Conservation (phyloP, 2,329 filamentous ascomycete species). For the Fusarium kyushuense region DNA sequence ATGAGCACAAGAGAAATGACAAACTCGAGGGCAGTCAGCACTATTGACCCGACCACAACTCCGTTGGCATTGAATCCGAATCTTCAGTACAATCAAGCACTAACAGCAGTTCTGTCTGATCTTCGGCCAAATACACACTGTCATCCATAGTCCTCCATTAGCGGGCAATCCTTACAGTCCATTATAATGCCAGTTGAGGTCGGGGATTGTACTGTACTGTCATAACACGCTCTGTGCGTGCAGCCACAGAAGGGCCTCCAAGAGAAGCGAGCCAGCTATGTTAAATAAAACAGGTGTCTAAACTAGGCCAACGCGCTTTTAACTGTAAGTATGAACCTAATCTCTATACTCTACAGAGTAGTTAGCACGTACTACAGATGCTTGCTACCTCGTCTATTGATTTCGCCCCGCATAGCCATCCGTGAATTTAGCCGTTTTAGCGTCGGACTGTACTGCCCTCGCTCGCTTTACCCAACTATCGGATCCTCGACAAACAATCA, state of each 20-base stretch:
- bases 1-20: conserved; percentile 32
- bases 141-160: neutral
- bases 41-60: conserved; percentile 22
- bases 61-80: conserved; percentile 1
- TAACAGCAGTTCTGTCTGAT: neutral
- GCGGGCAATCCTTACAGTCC: neutral
- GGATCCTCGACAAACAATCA: conserved; percentile 11
- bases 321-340: conserved; percentile 36
- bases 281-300: conserved; percentile 25
- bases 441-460: conserved; percentile 6
- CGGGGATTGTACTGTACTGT: conserved; percentile 4
- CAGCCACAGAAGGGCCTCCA: conserved; percentile 4
- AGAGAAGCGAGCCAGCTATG: conserved; percentile 7
- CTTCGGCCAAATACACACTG: neutral
- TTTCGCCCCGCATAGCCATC: conserved; percentile 12
- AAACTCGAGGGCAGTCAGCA: conserved; percentile 25
- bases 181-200: neutral
- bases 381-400: neutral
- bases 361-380: neutral
- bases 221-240: conserved; percentile 27
- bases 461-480: neutral
- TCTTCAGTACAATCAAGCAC: neutral
- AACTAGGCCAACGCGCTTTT: conserved; percentile 20
- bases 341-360: conserved; percentile 8
- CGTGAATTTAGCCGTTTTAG: neutral